Conservation (phyloP, 73 alveolate species). For the Strombidium stylifer region DNA sequence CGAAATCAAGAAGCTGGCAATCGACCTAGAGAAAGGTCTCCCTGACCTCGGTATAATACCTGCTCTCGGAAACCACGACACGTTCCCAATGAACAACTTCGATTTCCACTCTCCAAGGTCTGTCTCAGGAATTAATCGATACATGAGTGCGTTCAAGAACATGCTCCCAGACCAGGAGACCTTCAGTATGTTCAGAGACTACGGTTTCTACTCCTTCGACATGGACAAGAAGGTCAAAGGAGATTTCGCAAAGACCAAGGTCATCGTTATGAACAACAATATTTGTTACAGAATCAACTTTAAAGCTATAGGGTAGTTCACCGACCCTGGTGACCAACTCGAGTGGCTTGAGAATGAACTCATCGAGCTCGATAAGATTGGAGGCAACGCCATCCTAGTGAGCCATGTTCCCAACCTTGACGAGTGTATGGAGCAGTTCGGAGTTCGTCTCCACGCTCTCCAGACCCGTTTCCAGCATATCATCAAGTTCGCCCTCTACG, state of each 20-base stretch:
- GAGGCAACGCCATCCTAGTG: slow-evolving; percentile 3
- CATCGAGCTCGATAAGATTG: not conserved
- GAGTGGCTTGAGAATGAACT: slow-evolving; percentile 37
- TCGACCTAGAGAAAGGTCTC: not conserved
- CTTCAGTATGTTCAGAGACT: not conserved
- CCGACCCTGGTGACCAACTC: slow-evolving; percentile 22
- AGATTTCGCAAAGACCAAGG: not conserved
- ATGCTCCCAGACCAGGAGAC: slow-evolving; percentile 15
- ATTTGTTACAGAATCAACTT: slow-evolving; percentile 12
- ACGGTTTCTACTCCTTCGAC: slow-evolving; percentile 1
- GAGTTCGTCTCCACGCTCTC: slow-evolving; percentile 15
- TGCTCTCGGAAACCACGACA: slow-evolving; percentile 32
- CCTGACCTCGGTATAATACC: not conserved
- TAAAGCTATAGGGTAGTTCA: too few relatives aligned
- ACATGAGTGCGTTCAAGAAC: not conserved
- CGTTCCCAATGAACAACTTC: slow-evolving; percentile 7
- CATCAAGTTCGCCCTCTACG: slow-evolving; percentile 1
- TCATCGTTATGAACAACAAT: slow-evolving; percentile 23
- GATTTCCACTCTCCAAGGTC: not conserved
- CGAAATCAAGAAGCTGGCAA: slow-evolving; percentile 2
- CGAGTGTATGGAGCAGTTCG: slow-evolving; percentile 1
- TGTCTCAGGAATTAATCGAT: not conserved
- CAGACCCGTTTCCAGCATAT: slow-evolving; percentile 26
- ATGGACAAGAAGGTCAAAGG: not conserved
- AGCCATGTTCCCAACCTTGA: slow-evolving; percentile 11